A percentile compares a stretch with the other conserved stretches of the same genome.
Evolutionary conservation across 2,329 filamentous ascomycete species (phyloP).

Genomic region (Stemphylium lycopersici): DNA sequence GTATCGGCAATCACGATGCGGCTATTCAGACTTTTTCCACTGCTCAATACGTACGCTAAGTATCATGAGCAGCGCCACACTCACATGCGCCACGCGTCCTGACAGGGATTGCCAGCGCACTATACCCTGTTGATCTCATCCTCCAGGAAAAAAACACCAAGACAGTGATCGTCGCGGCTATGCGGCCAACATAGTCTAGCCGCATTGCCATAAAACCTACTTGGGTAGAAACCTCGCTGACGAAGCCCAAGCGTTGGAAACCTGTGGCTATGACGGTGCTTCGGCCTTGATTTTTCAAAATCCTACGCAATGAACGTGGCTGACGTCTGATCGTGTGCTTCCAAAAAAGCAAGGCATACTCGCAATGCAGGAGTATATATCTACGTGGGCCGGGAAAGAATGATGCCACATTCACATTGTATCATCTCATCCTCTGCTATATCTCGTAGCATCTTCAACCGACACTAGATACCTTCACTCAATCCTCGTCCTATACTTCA

Average conservation of each 20-base stretch:
- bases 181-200: slow-evolving; percentile 11
- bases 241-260: slow-evolving; percentile 9
- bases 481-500: neutral
- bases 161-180: slow-evolving; percentile 9
- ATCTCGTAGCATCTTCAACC: neutral
- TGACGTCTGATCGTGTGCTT: slow-evolving; percentile 13
- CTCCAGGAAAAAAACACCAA: neutral
- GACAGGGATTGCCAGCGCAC: neutral
- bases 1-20: slow-evolving; percentile 2
- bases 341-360: slow-evolving; percentile 2
- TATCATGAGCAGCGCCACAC: slow-evolving; percentile 3
- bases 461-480: neutral
- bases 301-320: slow-evolving; percentile 22
- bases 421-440: neutral
- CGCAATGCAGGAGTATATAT: slow-evolving; percentile 6
- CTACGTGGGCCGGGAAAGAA: neutral
- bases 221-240: slow-evolving; percentile 8
- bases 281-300: neutral
- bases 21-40: neutral
- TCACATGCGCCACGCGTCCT: slow-evolving; percentile 7
- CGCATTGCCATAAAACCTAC: slow-evolving; percentile 2
- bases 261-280: slow-evolving; percentile 2
- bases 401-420: neutral
- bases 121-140: slow-evolving; percentile 1
- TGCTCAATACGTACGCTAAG: neutral